Evolutionary conservation across 768 basidiomycete genomes (phyloP).

Genomic region (Suillus discolor): DNA sequence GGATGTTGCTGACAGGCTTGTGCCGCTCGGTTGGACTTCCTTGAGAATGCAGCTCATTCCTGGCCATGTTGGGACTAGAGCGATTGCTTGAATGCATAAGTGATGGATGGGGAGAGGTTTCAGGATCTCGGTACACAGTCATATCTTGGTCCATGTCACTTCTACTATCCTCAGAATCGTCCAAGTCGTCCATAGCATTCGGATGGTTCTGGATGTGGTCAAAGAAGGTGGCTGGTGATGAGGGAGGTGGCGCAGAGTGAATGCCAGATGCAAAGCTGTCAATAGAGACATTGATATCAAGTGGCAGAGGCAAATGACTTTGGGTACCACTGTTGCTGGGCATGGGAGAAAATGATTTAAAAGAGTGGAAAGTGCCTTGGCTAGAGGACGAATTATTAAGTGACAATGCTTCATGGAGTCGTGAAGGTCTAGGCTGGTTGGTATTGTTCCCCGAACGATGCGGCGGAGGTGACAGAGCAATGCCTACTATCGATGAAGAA

Average conservation of each 20-base stretch:
- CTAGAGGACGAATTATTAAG: constrained; percentile 28
- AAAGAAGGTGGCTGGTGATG: constrained; percentile 73
- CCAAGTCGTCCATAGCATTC: constrained; percentile 75
- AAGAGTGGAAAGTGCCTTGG: constrained; percentile 33
- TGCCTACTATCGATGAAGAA: constrained; percentile 60
- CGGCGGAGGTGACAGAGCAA: constrained; percentile 59
- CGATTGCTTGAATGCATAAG: constrained; percentile 70
- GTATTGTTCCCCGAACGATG: constrained; percentile 26
- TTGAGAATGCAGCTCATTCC: constrained; percentile 39
- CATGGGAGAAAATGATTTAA: constrained; percentile 29
- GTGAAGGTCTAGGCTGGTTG: constrained; percentile 23
- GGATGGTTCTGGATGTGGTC: constrained; percentile 70
- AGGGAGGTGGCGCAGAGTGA: constrained; percentile 63
- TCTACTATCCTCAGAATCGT: constrained; percentile 52
- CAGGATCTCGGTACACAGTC: constrained; percentile 22
- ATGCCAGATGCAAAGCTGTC: constrained; percentile 45
- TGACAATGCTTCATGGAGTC: constrained; percentile 16
- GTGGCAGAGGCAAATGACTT: constrained; percentile 20
- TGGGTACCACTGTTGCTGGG: constrained; percentile 16
- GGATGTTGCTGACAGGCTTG: constrained; percentile 56
- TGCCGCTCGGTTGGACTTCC: constrained; percentile 40
- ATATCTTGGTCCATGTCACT: constrained; percentile 43
- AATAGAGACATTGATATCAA: constrained; percentile 50
- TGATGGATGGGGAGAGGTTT: constrained; percentile 37
- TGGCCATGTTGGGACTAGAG: constrained; percentile 66